Conservation (phyloP, 1,284 basidiomycete species). For the Phellopilus nigrolimitatus region DNA sequence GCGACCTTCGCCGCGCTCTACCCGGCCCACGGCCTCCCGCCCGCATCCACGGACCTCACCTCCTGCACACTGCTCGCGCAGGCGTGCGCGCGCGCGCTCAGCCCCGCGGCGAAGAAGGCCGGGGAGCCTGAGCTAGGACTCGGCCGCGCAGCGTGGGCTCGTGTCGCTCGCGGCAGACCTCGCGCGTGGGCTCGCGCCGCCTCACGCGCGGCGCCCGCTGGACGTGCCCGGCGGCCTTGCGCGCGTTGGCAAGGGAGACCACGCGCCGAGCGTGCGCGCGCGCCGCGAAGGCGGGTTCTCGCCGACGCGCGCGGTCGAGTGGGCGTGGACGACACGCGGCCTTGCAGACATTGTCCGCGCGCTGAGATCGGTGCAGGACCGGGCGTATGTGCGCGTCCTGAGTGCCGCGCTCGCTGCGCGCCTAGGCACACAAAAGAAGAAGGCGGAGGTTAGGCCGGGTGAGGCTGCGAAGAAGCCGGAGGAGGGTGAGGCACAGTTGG, state of each 20-base stretch:
- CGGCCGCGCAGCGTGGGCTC: background rate
- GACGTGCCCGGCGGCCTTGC: background rate
- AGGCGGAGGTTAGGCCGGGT: background rate
- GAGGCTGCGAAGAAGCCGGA: background rate
- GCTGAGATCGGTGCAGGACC: background rate
- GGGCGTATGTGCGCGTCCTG: background rate
- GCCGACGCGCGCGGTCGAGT: constrained; percentile 10
- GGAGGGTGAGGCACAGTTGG: background rate
- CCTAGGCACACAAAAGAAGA: background rate
- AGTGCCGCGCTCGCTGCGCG: background rate
- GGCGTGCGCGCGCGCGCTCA: constrained; percentile 16
- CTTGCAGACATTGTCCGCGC: constrained; percentile 8
- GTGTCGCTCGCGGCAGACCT: background rate
- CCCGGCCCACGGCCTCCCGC: constrained; percentile 19
- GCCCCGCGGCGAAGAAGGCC: background rate
- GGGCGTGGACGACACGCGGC: constrained; percentile 7
- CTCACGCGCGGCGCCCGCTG: background rate
- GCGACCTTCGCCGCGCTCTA: constrained; percentile 21
- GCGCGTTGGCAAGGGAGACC: constrained; percentile 1
- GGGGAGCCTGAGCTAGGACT: background rate
- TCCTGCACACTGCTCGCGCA: constrained; percentile 21
- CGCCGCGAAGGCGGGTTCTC: constrained; percentile 13
- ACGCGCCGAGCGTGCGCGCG: background rate
- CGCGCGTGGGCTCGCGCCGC: background rate
- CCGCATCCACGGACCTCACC: constrained; percentile 18